Base-by-base conservation (phyloP, 2,329 filamentous ascomycete genomes). In the Geosmithia flava region DNA sequence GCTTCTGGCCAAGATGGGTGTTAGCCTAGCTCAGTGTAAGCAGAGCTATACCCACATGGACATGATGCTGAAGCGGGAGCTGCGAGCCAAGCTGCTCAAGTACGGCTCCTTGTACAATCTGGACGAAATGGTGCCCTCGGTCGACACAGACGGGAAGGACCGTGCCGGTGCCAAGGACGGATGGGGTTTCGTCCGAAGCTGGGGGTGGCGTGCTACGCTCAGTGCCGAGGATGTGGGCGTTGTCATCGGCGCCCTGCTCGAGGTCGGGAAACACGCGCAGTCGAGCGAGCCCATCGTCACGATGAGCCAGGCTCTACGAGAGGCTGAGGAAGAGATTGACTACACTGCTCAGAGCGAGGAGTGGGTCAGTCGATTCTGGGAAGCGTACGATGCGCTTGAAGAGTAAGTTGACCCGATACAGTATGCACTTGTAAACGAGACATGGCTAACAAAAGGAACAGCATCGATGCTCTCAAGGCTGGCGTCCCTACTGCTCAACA, bases 31-130 rank as follows among this genome's bases (percentile, higher is more conserved):
- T 5, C 91, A 98, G 67, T 95, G 90, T 67, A 90, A 88, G 58
- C 93, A 97, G 65, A 91, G 82, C 61, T 98, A 97, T 62, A 88
- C 89, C 0, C 93, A 98, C 64, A 97, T 98, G 90, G 91, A 97
- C 65, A 94, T 96, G 81, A 83, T 95, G 64, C 71, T 98, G 33
- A 98, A 97, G 67, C 83, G 87, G 5, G 87, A 87, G 29, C 68
- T 97, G 29, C 81, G 91, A 42, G 80, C 87, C 45, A 87, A 94
- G 51, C 74, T 98, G 2, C 74, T 96, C 19, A 91, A 91, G 58
- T 97, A 95, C 60, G 90, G 90, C 0, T 88, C 88, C 1, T 75
- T 95, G 51, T 98, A 97, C 64, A 93, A 94, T 27, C 76, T 98
- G 1, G 90, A 97, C 54, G 93, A 91, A 47, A 81, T 98, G 58